phyloP scores from a whole-genome alignment of 2,329 filamentous ascomycete genomes.

The Monilinia aucupariae region DNA sequence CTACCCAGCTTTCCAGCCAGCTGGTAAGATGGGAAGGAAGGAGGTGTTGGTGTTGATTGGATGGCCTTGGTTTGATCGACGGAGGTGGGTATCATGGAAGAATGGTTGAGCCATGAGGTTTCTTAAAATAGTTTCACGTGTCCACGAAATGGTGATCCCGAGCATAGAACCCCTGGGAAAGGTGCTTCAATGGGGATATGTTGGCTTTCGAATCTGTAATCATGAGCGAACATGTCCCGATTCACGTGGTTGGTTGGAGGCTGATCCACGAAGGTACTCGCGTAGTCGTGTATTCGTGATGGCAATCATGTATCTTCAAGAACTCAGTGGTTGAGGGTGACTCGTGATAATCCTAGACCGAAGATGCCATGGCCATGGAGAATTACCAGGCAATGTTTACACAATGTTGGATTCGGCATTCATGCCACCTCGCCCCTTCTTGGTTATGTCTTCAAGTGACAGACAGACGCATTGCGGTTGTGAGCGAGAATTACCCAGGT shows the following conservation, averaged over 20 bases:
- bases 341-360: neutral
- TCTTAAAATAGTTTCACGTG: conserved; percentile 10
- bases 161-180: neutral
- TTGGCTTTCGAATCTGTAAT: neutral
- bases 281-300: neutral
- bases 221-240: too few relatives aligned
- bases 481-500: neutral
- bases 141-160: neutral
- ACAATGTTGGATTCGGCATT: too few relatives aligned
- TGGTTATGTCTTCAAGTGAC: neutral
- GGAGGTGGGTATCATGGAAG: neutral
- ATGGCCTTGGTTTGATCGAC: conserved; percentile 8
- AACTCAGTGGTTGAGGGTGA: neutral
- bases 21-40: neutral
- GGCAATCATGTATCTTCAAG: neutral
- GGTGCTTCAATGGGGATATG: neutral
- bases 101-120: neutral
- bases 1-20: neutral
- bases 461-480: neutral
- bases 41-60: too few relatives aligned
- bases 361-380: neutral
- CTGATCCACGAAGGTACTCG: neutral
- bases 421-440: neutral
- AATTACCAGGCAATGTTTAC: neutral
- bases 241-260: neutral